These are phyloP conservation scores for Eremochloa ophiuroides DNA, from an alignment of 176 grass and related monocot genomes.

Conservation along the genomic window DNA sequence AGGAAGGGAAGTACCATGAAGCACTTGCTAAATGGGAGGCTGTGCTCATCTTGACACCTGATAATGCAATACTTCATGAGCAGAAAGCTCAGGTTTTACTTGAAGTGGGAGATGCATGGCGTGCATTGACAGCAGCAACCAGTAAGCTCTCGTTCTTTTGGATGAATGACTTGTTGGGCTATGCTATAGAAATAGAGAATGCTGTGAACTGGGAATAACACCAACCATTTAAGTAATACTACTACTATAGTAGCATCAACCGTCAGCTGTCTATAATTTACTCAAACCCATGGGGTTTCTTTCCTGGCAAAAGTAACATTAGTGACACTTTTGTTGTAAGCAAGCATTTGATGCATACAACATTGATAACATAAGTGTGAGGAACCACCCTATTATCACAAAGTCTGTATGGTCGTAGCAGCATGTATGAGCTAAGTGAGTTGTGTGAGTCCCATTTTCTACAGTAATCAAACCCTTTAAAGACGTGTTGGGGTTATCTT, in stretches of 20 bases:
- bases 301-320: neutral
- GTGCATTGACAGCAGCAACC: slow-evolving; percentile 65
- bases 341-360: neutral
- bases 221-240: neutral
- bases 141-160: slow-evolving; percentile 41
- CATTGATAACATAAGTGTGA: neutral
- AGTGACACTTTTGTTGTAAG: neutral
- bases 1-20: slow-evolving; percentile 83
- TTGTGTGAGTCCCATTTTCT: neutral
- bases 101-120: slow-evolving; percentile 84
- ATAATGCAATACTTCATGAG: slow-evolving; percentile 69
- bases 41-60: slow-evolving; percentile 57
- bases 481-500: slow-evolving; percentile 31
- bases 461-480: slow-evolving; percentile 14
- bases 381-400: neutral
- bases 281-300: neutral
- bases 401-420: neutral
- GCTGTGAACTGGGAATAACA: neutral
- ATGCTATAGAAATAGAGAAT: neutral
- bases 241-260: neutral
- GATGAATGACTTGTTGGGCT: neutral
- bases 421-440: neutral
- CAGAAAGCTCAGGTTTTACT: slow-evolving; percentile 91
- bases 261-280: neutral
- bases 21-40: slow-evolving; percentile 88